Conservation (phyloP, 176 grass and related monocot species). For the Phoenix roebelenii region DNA sequence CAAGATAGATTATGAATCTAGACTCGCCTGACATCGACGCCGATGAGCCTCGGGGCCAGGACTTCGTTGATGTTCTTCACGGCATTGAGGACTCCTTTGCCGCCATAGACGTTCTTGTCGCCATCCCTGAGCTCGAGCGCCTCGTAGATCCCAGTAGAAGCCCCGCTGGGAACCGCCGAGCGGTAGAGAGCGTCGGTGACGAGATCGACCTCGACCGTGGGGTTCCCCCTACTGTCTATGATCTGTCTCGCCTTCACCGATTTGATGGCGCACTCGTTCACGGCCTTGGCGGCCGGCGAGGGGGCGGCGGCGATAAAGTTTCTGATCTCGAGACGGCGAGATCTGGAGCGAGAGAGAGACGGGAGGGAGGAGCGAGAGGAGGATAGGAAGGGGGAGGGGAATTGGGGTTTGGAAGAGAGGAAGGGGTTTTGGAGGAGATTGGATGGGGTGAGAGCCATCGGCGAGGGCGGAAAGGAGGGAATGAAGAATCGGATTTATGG, state of each 20-base stretch:
- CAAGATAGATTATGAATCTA: no score
- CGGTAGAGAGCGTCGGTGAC: conserved; percentile 63
- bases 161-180: conserved; percentile 86
- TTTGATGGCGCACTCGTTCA: conserved; percentile 30
- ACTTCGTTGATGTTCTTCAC: conserved; percentile 85
- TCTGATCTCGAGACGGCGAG: conserved; percentile 27
- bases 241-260: conserved; percentile 93
- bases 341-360: background rate
- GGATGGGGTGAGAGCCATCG: conserved; percentile 12
- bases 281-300: conserved; percentile 8
- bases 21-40: conserved; percentile 72
- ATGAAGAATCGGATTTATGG: background rate
- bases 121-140: conserved; percentile 88
- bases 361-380: conserved; percentile 5
- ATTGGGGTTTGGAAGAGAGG: conserved; percentile 32
- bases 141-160: conserved; percentile 94
- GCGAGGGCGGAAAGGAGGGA: background rate
- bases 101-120: conserved; percentile 72
- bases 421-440: conserved; percentile 30
- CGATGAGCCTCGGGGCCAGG: conserved; percentile 75
- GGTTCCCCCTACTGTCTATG: conserved; percentile 90
- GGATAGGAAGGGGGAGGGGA: conserved; percentile 3
- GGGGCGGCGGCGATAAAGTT: conserved; percentile 26
- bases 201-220: conserved; percentile 95
- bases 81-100: conserved; percentile 80